phyloP scores from a whole-genome alignment of 345 rosid genomes.

The Psidium guajava region DNA sequence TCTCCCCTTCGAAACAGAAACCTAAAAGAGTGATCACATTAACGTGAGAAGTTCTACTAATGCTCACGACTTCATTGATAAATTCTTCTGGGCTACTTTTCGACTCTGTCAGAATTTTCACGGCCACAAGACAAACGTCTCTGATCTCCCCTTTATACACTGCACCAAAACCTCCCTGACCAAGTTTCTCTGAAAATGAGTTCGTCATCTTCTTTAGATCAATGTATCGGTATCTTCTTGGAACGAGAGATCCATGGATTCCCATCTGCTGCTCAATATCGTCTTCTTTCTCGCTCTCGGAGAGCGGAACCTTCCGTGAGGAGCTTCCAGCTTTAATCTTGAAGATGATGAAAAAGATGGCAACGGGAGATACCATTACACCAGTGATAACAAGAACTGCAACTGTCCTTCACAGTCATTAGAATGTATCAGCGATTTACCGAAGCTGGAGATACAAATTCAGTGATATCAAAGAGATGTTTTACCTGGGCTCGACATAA shows the following conservation, averaged over 20 bases:
- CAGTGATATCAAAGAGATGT: background rate
- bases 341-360: background rate
- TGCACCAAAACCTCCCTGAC: constrained; percentile 22
- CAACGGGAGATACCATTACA: background rate
- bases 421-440: background rate
- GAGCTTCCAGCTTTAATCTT: background rate
- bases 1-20: constrained; percentile 11
- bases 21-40: constrained; percentile 22
- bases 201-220: constrained; percentile 21
- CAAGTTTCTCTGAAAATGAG: constrained; percentile 17
- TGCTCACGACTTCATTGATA: constrained; percentile 24
- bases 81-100: constrained; percentile 17
- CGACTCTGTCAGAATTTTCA: constrained; percentile 13
- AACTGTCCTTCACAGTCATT: background rate
- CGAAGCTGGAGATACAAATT: background rate
- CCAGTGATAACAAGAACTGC: background rate
- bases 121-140: constrained; percentile 15
- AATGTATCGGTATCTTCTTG: constrained; percentile 9
- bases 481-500: background rate
- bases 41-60: constrained; percentile 38
- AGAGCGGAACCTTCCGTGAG: background rate
- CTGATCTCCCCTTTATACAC: constrained; percentile 18
- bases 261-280: constrained; percentile 1
- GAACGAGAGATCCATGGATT: constrained; percentile 4
- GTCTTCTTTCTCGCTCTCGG: background rate